These are phyloP conservation scores for Diphasiastrum complanatum DNA, from an alignment of 83 land plant species.

Conservation along the genomic window DNA sequence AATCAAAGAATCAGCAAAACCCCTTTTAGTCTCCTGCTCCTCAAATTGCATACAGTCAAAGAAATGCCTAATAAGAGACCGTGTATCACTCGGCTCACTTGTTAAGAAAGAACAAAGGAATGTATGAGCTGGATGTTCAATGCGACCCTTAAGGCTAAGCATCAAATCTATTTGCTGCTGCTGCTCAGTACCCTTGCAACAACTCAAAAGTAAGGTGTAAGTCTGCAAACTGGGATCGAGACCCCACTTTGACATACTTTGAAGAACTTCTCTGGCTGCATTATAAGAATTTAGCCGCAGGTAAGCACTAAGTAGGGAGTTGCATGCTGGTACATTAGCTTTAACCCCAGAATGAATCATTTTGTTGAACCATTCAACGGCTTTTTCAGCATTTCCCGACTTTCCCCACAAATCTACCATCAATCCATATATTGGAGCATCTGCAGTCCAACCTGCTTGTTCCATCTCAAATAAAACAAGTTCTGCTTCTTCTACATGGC, in stretches of 20 bases:
- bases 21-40: slow-evolving; percentile 88
- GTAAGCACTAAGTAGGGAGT: slow-evolving; percentile 84
- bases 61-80: slow-evolving; percentile 47
- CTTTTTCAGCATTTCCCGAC: slow-evolving; percentile 77
- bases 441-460: slow-evolving; percentile 69
- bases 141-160: slow-evolving; percentile 63
- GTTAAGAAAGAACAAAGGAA: slow-evolving; percentile 64
- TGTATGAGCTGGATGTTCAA: slow-evolving; percentile 74
- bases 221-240: slow-evolving; percentile 77
- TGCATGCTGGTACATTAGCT: slow-evolving; percentile 88
- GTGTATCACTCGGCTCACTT: slow-evolving; percentile 60
- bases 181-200: slow-evolving; percentile 47
- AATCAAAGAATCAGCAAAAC: slow-evolving; percentile 81
- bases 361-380: slow-evolving; percentile 63
- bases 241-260: slow-evolving; percentile 54
- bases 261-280: slow-evolving; percentile 53
- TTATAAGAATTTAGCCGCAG: slow-evolving; percentile 50
- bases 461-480: slow-evolving; percentile 70
- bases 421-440: slow-evolving; percentile 81
- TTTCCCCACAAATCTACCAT: slow-evolving; percentile 95
- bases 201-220: slow-evolving; percentile 72
- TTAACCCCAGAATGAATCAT: slow-evolving; percentile 82
- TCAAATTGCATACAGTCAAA: slow-evolving; percentile 76
- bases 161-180: slow-evolving; percentile 38
- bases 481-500: slow-evolving; percentile 81